Evolutionary conservation across 2,329 filamentous ascomycete genomes (phyloP).

Genomic region (Alternaria incomplexa): DNA sequence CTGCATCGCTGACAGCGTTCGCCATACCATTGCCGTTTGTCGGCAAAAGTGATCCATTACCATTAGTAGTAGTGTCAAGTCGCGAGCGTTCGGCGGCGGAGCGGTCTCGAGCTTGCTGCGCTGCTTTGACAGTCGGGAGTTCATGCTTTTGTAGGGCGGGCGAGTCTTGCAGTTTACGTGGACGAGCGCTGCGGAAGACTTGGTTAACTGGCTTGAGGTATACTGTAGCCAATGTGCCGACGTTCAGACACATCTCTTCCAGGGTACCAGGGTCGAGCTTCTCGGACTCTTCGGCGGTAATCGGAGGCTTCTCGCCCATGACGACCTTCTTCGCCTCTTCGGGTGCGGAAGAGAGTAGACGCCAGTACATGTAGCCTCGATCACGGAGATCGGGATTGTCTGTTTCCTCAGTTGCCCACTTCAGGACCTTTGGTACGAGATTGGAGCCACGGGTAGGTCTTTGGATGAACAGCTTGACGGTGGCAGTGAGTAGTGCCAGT

Average conservation of each 20-base stretch:
- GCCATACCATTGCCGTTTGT: conserved; percentile 59
- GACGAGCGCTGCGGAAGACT: conserved; percentile 88
- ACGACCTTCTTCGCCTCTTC: conserved; percentile 84
- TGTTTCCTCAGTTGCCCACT: conserved; percentile 99
- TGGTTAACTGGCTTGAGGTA: conserved; percentile 98
- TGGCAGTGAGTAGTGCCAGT: conserved; percentile 90
- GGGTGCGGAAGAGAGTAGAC: conserved; percentile 89
- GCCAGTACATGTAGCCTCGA: conserved; percentile 99
- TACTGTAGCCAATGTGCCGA: conserved; percentile 94
- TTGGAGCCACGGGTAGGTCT: conserved; percentile 93
- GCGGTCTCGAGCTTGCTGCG: conserved; percentile 40
- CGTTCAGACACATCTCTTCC: conserved; percentile 96
- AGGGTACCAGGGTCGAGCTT: conserved; percentile 88
- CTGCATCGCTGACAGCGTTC: conserved; percentile 81
- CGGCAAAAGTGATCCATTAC: conserved; percentile 27
- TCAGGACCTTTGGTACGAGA: conserved; percentile 90
- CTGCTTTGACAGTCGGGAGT: conserved; percentile 63
- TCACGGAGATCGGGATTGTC: conserved; percentile 97
- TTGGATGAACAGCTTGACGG: conserved; percentile 97
- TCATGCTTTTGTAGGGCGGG: conserved; percentile 82
- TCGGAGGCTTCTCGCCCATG: conserved; percentile 96
- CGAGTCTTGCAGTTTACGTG: conserved; percentile 78
- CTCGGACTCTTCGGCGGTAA: conserved; percentile 89
- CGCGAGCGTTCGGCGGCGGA: conserved; percentile 38
- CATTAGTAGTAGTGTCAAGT: conserved; percentile 37